Base-by-base conservation (phyloP, 2,329 filamentous ascomycete species). In the Pezicula radicicola region DNA sequence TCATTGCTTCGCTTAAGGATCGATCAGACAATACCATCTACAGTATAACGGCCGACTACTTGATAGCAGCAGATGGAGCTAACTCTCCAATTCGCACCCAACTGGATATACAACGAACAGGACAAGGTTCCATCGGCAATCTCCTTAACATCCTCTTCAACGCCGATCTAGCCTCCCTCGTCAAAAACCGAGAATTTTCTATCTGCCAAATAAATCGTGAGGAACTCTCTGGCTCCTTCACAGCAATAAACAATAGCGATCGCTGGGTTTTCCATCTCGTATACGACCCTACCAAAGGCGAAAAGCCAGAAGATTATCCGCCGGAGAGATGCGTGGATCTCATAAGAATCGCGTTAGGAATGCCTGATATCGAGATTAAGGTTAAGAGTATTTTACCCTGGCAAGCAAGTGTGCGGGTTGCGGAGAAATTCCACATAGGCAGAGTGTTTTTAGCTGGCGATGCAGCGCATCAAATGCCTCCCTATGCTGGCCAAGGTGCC, bases 401-500 rank as follows among this genome's bases (percentile, higher is more conserved):
- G 68, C 61, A 69, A 28, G 51, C 66, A 7, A 60, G 57, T 13
- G 67, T 65, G 12, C 56, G 59, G 2, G 53, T 66, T 2, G 68
- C 65, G 1, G 56, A 63, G 6, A 57, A 53, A 5, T 62, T 68
- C 28, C 61, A 58, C 43, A 36, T 55, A 7, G 65, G 63, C 0
- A 61, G 66, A 6, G 57, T 71, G 27, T 71, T 72, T 49, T 63
- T 81, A 16, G 63, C 78, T 7, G 77, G 77, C 1, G 75, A 79
- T 58, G 72, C 75, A 5, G 76, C 76, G 2, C 76, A 79, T 60
- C 56, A 77, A 8, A 74, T 75, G 68, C 70, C 72, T 2, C 72
- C 72, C 0, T 75, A 70, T 52, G 70, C 68, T 2, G 77, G 76
- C 4, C 74, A 75, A 40, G 76, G 62, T 16, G 65, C 64, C 1